Conservation (phyloP, 305 asterid species). For the Fraxinus greggii region DNA sequence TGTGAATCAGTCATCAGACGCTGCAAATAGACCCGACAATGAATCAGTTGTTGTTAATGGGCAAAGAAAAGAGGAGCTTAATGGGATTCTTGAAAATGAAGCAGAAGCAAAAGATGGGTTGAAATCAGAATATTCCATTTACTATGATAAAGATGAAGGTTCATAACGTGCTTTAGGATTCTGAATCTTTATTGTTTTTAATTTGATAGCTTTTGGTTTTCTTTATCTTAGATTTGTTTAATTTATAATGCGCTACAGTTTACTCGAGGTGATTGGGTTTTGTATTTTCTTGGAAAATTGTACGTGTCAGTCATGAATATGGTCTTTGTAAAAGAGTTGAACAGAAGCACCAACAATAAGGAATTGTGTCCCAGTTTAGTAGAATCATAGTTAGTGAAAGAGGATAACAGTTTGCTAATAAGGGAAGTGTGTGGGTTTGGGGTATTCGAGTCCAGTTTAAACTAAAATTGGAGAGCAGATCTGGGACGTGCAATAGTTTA, state of each 20-base stretch:
- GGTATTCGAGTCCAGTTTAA: neutral
- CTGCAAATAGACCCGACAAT: neutral
- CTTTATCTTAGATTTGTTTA: neutral
- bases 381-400: neutral
- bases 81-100: conserved; percentile 26
- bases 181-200: neutral
- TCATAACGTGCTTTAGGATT: neutral
- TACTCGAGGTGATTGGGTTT: neutral
- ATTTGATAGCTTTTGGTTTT: neutral
- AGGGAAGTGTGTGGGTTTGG: neutral
- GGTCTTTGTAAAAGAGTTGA: neutral
- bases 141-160: conserved; percentile 1
- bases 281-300: neutral
- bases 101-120: conserved; percentile 11
- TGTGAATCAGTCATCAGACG: neutral
- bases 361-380: neutral
- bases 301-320: neutral
- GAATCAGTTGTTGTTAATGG: neutral
- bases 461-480: neutral
- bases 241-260: neutral
- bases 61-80: conserved; percentile 1
- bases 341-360: neutral
- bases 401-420: neutral
- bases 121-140: neutral
- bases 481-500: neutral